Evolutionary conservation across 768 basidiomycete species (phyloP), one percentile per base, ranked within the genome.

Genomic region (Lactarius pseudohatsudake): DNA sequence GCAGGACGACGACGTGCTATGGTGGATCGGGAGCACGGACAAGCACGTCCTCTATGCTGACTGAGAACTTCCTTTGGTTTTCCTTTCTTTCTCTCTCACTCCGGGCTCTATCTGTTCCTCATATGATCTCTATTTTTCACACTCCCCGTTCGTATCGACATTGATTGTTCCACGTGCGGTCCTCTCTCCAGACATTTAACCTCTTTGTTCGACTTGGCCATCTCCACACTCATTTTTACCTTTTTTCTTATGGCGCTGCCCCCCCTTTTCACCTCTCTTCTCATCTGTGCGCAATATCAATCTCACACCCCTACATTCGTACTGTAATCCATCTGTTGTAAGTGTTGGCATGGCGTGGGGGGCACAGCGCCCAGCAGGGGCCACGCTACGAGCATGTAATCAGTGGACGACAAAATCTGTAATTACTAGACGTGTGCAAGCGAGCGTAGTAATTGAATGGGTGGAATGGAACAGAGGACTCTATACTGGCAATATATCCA

Each of bases 21-120:
- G 79, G 32, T 95, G 93, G 93, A 79, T 95, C 76, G 85, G 87
- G 68, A 82, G 81, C 57, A 86, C 91, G 40, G 91, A 94, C 67
- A 92, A 91, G 76, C 88, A 93, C 75, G 85, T 94, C 57, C 79
- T 95, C 70, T 94, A 88, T 72, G 91, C 92, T 59, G 89, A 89
- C 72, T 92, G 72, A 80, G 45, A 56, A 30, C 38, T 50, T 8
- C 41, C 7, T 59, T 56, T 40, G 22, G 30, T 15, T 59, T 63
- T 18, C 57, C 28, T 20, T 45, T 57, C 32, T 30, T 7, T 45
- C 30, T 38, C 26, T 36, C 45, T 36, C n/a, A n/a, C 20, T 47
- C n/a, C n/a, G 41, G 40, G 61, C 32, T 45, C 41, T 32, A 63
- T 67, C 57, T 67, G 57, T 62, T 57, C 18, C 5, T 61, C 64